Conservation (phyloP, 345 rosid species). For the Pelargonium nanum region DNA sequence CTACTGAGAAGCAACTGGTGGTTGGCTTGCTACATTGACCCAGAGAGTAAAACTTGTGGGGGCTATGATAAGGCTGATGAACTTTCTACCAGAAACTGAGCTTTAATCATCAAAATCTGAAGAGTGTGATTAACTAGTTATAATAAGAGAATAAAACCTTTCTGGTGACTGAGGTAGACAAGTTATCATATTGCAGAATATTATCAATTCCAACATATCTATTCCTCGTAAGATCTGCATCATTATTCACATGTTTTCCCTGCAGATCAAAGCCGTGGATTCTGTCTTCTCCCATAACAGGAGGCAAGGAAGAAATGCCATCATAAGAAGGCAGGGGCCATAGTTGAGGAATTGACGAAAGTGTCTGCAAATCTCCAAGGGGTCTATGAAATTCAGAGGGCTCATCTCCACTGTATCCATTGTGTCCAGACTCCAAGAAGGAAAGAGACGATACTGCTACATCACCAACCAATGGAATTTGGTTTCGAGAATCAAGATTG, state of each 20-base stretch:
- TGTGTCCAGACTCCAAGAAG: conserved; percentile 6
- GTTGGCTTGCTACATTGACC: no score
- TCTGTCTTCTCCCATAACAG: conserved; percentile 15
- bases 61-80: no score
- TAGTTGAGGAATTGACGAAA: conserved; percentile 18
- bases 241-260: conserved; percentile 13
- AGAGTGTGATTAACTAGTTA: background rate
- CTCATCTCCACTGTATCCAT: conserved; percentile 11
- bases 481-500: conserved; percentile 16
- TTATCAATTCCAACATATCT: conserved; percentile 19
- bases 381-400: conserved; percentile 18
- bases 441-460: conserved; percentile 11
- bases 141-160: conserved; percentile 19
- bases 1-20: no score
- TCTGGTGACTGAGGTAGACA: conserved; percentile 14
- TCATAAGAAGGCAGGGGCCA: conserved; percentile 23
- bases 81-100: background rate
- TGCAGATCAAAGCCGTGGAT: conserved; percentile 16
- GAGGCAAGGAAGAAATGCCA: conserved; percentile 17
- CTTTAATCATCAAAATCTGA: no score
- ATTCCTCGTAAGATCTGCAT: conserved; percentile 8
- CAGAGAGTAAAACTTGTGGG: no score
- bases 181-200: conserved; percentile 22
- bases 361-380: conserved; percentile 15
- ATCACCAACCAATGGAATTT: conserved; percentile 14